Evolutionary conservation across 345 rosid genomes (phyloP).

Genomic region (Ailanthus altissimus): DNA sequence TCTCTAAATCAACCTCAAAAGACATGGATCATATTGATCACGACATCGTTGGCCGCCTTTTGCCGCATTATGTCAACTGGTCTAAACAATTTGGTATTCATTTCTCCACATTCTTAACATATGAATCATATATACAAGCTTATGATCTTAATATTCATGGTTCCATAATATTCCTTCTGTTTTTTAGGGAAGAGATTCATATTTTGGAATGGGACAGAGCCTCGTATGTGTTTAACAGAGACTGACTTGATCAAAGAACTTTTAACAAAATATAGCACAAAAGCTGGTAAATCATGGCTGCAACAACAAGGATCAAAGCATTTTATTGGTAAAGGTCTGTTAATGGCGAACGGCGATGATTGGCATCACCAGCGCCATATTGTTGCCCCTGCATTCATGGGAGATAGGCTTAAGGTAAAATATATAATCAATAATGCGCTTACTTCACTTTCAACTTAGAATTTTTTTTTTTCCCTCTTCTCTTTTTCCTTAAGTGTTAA

Average conservation of each 20-base stretch:
- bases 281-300: slow-evolving; percentile 86
- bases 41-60: slow-evolving; percentile 70
- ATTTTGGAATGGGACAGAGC: slow-evolving; percentile 88
- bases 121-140: not conserved
- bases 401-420: slow-evolving; percentile 61
- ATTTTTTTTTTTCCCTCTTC: no score
- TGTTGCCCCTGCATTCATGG: slow-evolving; percentile 59
- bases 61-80: slow-evolving; percentile 87
- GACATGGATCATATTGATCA: slow-evolving; percentile 67
- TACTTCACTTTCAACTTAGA: not conserved
- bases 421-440: not conserved
- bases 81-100: slow-evolving; percentile 67
- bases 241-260: slow-evolving; percentile 76
- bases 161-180: not conserved
- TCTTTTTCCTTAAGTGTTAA: not conserved
- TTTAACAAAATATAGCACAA: slow-evolving; percentile 61
- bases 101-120: not conserved
- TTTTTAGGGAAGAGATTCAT: slow-evolving; percentile 80
- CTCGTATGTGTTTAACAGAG: slow-evolving; percentile 79
- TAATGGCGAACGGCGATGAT: slow-evolving; percentile 72
- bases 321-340: slow-evolving; percentile 77
- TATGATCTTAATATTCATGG: not conserved
- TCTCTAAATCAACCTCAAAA: slow-evolving; percentile 58
- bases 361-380: slow-evolving; percentile 68
- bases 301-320: slow-evolving; percentile 89